Conservation (phyloP, 2,329 filamentous ascomycete species). For the Epichloe uncinata region DNA sequence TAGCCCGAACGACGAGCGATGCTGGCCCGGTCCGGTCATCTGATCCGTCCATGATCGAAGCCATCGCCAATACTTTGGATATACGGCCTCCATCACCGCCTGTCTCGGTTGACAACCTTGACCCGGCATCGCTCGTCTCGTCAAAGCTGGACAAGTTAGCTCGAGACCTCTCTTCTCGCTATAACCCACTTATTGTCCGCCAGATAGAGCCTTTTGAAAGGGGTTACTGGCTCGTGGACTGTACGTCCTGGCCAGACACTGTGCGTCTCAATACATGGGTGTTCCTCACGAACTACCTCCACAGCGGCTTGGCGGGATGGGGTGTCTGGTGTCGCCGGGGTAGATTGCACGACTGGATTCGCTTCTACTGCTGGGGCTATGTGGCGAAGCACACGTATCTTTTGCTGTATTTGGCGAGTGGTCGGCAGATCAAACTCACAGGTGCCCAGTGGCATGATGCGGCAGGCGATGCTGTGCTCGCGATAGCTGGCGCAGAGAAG, state of each 20-base stretch:
- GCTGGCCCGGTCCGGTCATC: slow-evolving; percentile 10
- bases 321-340: slow-evolving; percentile 44
- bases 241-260: slow-evolving; percentile 35
- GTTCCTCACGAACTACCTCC: slow-evolving; percentile 46
- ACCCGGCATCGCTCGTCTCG: slow-evolving; percentile 40
- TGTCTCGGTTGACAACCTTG: slow-evolving; percentile 32
- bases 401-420: slow-evolving; percentile 59
- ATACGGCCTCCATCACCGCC: slow-evolving; percentile 43
- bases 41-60: slow-evolving; percentile 6
- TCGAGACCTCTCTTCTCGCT: slow-evolving; percentile 39
- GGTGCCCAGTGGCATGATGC: slow-evolving; percentile 55
- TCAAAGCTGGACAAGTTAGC: slow-evolving; percentile 35
- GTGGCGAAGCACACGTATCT: slow-evolving; percentile 61
- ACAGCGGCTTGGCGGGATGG: slow-evolving; percentile 50
- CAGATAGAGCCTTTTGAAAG: slow-evolving; percentile 47
- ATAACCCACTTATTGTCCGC: slow-evolving; percentile 28
- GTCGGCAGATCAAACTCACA: slow-evolving; percentile 43
- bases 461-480: slow-evolving; percentile 37
- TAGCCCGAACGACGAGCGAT: slow-evolving; percentile 19
- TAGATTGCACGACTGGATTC: slow-evolving; percentile 32
- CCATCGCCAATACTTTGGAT: slow-evolving; percentile 25
- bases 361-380: slow-evolving; percentile 68
- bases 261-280: slow-evolving; percentile 45
- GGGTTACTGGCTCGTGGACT: slow-evolving; percentile 63
- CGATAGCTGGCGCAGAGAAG: slow-evolving; percentile 18